These are phyloP conservation scores for Tylopilus plumbeoviolaceoides DNA, from an alignment of 768 basidiomycete genomes.

Conservation along the genomic window DNA sequence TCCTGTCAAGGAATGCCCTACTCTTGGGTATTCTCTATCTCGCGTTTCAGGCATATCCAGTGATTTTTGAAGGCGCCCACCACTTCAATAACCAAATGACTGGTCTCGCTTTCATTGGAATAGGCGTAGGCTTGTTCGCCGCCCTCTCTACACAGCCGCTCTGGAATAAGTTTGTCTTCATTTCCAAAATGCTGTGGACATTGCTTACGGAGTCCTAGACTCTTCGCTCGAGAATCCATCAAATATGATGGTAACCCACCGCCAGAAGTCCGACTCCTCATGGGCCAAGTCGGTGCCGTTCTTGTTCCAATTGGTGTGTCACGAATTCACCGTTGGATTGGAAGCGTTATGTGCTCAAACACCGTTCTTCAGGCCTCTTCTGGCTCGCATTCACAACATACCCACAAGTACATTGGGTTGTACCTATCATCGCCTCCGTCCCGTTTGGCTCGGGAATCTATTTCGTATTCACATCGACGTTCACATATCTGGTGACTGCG, in stretches of 20 bases:
- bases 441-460: constrained; percentile 53
- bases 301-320: constrained; percentile 56
- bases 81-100: constrained; percentile 50
- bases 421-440: constrained; percentile 40
- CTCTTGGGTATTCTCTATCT: constrained; percentile 46
- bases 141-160: constrained; percentile 40
- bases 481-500: constrained; percentile 53
- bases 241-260: constrained; percentile 47
- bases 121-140: constrained; percentile 44
- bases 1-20: constrained; percentile 32
- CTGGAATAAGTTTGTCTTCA: constrained; percentile 35
- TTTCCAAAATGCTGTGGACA: neutral
- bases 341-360: neutral
- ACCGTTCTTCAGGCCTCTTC: constrained; percentile 37
- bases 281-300: constrained; percentile 66
- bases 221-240: constrained; percentile 34
- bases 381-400: constrained; percentile 56
- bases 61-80: constrained; percentile 47
- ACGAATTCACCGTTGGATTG: neutral
- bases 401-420: constrained; percentile 43
- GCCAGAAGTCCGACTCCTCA: constrained; percentile 61
- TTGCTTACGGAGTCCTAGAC: constrained; percentile 24
- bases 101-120: constrained; percentile 48
- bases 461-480: constrained; percentile 66
- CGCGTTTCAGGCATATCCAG: constrained; percentile 54